These are phyloP conservation scores for Kodamaea fukazawae DNA, from an alignment of 805 yeast species.

Conservation along the genomic window DNA sequence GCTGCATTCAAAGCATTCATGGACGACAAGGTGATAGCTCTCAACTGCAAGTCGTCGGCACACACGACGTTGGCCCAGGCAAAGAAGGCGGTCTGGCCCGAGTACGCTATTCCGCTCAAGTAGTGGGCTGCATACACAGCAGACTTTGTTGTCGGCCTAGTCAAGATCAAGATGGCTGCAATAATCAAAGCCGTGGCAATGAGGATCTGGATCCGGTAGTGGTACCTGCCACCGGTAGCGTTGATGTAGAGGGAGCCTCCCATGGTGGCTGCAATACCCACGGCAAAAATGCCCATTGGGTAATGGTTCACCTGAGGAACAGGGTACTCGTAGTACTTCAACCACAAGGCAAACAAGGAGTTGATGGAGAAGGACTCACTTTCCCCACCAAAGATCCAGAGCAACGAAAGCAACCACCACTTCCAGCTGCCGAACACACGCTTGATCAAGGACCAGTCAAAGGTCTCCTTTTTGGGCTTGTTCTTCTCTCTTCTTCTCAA, in stretches of 20 bases:
- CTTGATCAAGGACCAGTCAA: slow-evolving; percentile 36
- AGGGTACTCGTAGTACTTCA: slow-evolving; percentile 39
- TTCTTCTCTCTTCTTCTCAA: slow-evolving; percentile 15
- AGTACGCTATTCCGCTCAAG: slow-evolving; percentile 51
- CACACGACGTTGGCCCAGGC: slow-evolving; percentile 65
- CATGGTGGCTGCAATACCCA: slow-evolving; percentile 48
- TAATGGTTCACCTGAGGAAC: slow-evolving; percentile 47
- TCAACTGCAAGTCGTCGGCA: slow-evolving; percentile 56
- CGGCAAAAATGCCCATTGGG: slow-evolving; percentile 55
- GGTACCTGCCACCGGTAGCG: slow-evolving; percentile 40
- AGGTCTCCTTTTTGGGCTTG: slow-evolving; percentile 25
- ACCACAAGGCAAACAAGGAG: slow-evolving; percentile 48
- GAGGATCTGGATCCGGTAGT: slow-evolving; percentile 50
- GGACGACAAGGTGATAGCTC: slow-evolving; percentile 62
- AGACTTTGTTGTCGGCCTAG: slow-evolving; percentile 35
- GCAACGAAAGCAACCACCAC: slow-evolving; percentile 51
- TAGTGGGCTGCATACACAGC: slow-evolving; percentile 55
- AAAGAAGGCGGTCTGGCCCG: slow-evolving; percentile 59
- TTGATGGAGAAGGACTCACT: slow-evolving; percentile 47
- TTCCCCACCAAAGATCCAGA: slow-evolving; percentile 53
- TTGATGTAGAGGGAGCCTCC: slow-evolving; percentile 44
- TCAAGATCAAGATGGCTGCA: slow-evolving; percentile 46
- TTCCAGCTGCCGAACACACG: slow-evolving; percentile 50
- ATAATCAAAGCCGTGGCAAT: slow-evolving; percentile 43
- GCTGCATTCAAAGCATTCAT: slow-evolving; percentile 66